A percentile compares a stretch with the other conserved stretches of the same genome.
These are phyloP conservation scores for Backusella mclennaniae DNA, from an alignment of 192 early-diverging fungal genomes.

Conservation along the genomic window DNA sequence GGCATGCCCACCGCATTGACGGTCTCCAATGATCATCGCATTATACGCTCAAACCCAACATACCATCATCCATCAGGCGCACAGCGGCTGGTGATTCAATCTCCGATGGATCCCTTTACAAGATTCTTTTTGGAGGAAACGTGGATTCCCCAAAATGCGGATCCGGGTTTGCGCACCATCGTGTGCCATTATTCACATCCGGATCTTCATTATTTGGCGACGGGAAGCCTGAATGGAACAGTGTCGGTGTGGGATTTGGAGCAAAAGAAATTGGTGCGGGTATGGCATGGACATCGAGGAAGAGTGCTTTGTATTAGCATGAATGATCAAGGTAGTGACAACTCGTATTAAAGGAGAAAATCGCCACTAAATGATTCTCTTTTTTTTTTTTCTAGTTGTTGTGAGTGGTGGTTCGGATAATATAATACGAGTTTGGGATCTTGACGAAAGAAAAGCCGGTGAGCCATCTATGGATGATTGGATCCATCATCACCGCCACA, in stretches of 20 bases:
- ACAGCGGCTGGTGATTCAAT: conserved; percentile 9
- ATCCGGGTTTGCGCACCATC: conserved; percentile 21
- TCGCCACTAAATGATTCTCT: neutral
- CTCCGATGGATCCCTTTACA: neutral
- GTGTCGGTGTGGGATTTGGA: conserved; percentile 44
- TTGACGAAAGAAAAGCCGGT: conserved; percentile 7
- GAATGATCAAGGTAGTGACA: conserved; percentile 40
- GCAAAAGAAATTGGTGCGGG: conserved; percentile 22
- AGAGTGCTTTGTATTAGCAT: conserved; percentile 48
- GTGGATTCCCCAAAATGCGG: neutral
- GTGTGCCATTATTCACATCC: conserved; percentile 42
- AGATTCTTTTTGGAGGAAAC: conserved; percentile 6
- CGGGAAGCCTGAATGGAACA: conserved; percentile 46
- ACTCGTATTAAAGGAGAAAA: too few species aligned
- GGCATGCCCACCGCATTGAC: conserved; percentile 1
- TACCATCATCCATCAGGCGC: neutral
- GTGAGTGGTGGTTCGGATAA: conserved; percentile 44
- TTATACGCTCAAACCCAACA: conserved; percentile 10
- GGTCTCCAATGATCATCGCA: neutral
- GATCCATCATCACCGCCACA: conserved; percentile 22
- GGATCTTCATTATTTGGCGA: conserved; percentile 36
- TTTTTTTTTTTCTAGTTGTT: conserved; percentile 27
- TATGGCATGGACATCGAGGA: conserved; percentile 44
- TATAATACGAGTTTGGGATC: conserved; percentile 50
- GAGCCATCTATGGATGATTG: neutral